Evolutionary conservation across 1,139 yeast species (phyloP).

Genomic region (Taphrina wiesneri): DNA sequence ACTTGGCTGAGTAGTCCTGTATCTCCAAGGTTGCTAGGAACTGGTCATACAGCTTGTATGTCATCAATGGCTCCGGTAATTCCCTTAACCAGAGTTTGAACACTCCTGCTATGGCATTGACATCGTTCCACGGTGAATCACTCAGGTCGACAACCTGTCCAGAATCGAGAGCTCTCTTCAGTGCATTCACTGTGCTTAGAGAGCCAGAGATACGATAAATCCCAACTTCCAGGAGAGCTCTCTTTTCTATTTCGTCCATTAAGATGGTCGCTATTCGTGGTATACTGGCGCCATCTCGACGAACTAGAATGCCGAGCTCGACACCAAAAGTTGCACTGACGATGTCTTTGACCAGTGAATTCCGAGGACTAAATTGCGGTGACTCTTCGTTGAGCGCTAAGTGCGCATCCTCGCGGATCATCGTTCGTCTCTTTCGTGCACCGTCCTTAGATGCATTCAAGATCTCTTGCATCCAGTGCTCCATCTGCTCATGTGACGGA

Average conservation of each 20-base stretch:
- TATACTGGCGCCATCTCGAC: slow-evolving; percentile 63
- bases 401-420: slow-evolving; percentile 43
- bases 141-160: slow-evolving; percentile 66
- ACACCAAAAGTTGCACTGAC: slow-evolving; percentile 70
- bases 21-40: slow-evolving; percentile 47
- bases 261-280: slow-evolving; percentile 70
- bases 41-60: slow-evolving; percentile 58
- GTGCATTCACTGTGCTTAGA: slow-evolving; percentile 67
- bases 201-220: slow-evolving; percentile 91
- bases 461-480: slow-evolving; percentile 67
- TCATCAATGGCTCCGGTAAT: slow-evolving; percentile 80
- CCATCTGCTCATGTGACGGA: slow-evolving; percentile 60
- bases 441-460: slow-evolving; percentile 51
- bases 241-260: slow-evolving; percentile 70
- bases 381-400: slow-evolving; percentile 1
- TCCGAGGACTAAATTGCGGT: slow-evolving; percentile 27
- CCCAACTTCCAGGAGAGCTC: slow-evolving; percentile 84
- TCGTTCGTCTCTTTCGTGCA: slow-evolving; percentile 47
- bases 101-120: slow-evolving; percentile 87
- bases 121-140: slow-evolving; percentile 71
- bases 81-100: slow-evolving; percentile 84
- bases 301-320: slow-evolving; percentile 55
- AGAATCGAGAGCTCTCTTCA: slow-evolving; percentile 73
- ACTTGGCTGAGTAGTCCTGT: slow-evolving; percentile 41
- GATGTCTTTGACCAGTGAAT: slow-evolving; percentile 1